A percentile compares a stretch with the other conserved stretches of the same genome.
Conservation (phyloP, 257 asterid species). For the Jasminum sambac region DNA sequence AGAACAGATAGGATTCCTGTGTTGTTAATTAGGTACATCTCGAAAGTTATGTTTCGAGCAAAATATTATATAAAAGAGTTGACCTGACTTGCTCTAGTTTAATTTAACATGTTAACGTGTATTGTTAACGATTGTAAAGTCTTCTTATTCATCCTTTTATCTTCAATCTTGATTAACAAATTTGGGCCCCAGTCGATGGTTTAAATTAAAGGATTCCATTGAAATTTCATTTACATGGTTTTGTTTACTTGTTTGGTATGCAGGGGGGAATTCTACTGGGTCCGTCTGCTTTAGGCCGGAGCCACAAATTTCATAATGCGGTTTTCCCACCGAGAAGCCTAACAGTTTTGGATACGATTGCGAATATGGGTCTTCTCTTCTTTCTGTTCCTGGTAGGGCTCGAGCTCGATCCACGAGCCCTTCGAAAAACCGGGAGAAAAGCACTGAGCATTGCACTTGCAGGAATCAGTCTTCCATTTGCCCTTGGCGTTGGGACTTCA, state of each 20-base stretch:
- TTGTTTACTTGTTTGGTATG: too few species aligned
- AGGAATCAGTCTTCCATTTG: conserved; percentile 35
- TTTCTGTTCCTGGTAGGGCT: conserved; percentile 39
- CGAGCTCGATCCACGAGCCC: conserved; percentile 32
- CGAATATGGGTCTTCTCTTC: conserved; percentile 37
- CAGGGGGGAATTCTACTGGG: conserved; percentile 37
- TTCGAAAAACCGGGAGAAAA: conserved; percentile 25
- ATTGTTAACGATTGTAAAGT: too few species aligned
- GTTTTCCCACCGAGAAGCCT: conserved; percentile 32
- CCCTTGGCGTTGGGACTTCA: conserved; percentile 32
- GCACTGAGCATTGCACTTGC: conserved; percentile 34
- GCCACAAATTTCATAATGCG: conserved; percentile 14
- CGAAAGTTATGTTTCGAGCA: too few species aligned
- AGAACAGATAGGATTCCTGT: too few species aligned
- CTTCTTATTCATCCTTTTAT: too few species aligned
- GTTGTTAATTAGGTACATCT: too few species aligned
- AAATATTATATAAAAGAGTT: too few species aligned
- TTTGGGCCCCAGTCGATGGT: too few species aligned
- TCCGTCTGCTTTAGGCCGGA: conserved; percentile 36
- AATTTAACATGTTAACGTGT: too few species aligned
- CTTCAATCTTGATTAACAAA: too few species aligned
- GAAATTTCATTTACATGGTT: too few species aligned
- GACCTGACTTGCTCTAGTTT: too few species aligned
- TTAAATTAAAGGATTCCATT: neutral
- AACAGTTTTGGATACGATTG: conserved; percentile 40